Conservation (phyloP, 352 stramenopile genomes). For the Hyaloperonospora arabidopsidis region DNA sequence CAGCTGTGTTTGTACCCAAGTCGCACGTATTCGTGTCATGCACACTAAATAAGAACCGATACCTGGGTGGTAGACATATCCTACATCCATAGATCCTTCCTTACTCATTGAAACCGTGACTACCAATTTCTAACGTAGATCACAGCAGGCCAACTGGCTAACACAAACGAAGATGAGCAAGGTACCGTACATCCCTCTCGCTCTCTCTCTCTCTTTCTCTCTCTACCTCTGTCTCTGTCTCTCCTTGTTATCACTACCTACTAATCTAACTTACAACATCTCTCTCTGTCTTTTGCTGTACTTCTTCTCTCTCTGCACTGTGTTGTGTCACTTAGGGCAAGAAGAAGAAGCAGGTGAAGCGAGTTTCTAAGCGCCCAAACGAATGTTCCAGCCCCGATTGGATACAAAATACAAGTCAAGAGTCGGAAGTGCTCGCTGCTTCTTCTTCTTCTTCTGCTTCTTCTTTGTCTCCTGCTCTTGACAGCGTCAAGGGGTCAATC, state of each 20-base stretch:
- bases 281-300: no score
- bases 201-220: background rate
- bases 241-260: no score
- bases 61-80: background rate
- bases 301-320: background rate
- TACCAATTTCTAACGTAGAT: no score
- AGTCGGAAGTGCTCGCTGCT: background rate
- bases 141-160: background rate
- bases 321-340: constrained; percentile 15
- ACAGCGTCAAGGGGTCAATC: background rate
- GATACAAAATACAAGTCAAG: background rate
- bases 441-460: background rate
- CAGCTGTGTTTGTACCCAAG: no score
- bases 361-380: constrained; percentile 30
- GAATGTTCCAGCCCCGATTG: no score
- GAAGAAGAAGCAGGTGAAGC: constrained; percentile 50
- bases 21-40: no score
- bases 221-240: background rate
- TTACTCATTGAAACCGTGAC: no score
- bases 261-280: no score
- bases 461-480: no score
- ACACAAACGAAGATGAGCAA: constrained; percentile 13
- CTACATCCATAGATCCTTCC: background rate
- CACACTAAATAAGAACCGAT: no score
- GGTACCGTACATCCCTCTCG: constrained; percentile 7